Evolutionary conservation across 768 basidiomycete species (phyloP).

Genomic region (Strobilomyces echinocephalus): DNA sequence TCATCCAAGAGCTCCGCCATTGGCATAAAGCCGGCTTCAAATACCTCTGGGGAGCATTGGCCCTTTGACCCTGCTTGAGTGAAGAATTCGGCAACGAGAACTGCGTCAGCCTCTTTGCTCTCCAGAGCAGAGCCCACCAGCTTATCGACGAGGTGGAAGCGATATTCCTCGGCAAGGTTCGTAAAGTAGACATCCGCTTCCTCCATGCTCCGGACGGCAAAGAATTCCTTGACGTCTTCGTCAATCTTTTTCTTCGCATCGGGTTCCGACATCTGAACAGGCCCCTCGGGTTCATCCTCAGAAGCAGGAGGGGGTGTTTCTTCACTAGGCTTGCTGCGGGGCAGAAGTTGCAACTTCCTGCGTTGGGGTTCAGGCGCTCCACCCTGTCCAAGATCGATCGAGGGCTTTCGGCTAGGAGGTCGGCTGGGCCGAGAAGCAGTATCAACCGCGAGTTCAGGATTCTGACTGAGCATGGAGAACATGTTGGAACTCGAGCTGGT

Average conservation of each 20-base stretch:
- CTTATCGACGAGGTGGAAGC: slow-evolving; percentile 65
- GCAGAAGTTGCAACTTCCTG: slow-evolving; percentile 68
- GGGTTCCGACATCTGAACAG: slow-evolving; percentile 54
- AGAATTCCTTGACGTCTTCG: slow-evolving; percentile 85
- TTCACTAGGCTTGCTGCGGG: slow-evolving; percentile 58
- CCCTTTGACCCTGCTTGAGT: slow-evolving; percentile 53
- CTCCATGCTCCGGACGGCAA: slow-evolving; percentile 73
- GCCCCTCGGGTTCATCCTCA: slow-evolving; percentile 46
- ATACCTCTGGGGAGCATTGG: slow-evolving; percentile 51
- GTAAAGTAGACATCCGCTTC: slow-evolving; percentile 88
- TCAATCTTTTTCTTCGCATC: slow-evolving; percentile 71
- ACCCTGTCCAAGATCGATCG: slow-evolving; percentile 44
- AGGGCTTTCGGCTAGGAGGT: slow-evolving; percentile 46
- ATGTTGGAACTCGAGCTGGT: slow-evolving; percentile 80
- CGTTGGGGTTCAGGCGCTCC: slow-evolving; percentile 55
- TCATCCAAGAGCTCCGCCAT: slow-evolving; percentile 81
- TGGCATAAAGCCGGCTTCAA: slow-evolving; percentile 71
- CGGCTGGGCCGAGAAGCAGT: slow-evolving; percentile 48
- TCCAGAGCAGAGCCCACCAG: slow-evolving; percentile 72
- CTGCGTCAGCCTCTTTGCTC: slow-evolving; percentile 75
- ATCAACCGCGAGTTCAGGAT: slow-evolving; percentile 52
- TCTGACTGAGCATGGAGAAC: slow-evolving; percentile 80
- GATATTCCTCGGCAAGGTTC: slow-evolving; percentile 60
- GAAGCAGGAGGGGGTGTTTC: slow-evolving; percentile 42
- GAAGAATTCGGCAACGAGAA: slow-evolving; percentile 76